phyloP scores from a whole-genome alignment of 768 basidiomycete genomes.

The Mycena albidolilacea region DNA sequence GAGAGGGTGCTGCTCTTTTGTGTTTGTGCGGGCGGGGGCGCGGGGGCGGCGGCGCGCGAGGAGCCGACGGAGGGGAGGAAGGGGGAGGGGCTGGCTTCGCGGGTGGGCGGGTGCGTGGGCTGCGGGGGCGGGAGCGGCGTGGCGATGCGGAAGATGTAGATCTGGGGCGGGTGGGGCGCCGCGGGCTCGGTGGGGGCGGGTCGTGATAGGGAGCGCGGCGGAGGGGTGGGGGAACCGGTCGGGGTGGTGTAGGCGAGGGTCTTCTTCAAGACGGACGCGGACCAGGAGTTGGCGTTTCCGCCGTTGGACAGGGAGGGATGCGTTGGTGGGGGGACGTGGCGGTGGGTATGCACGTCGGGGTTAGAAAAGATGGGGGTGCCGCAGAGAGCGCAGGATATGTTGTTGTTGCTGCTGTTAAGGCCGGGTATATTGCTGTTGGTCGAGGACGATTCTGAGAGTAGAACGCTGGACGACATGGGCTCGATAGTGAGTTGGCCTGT shows the following conservation, averaged over 20 bases:
- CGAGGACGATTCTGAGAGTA: constrained; percentile 69
- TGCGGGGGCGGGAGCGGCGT: constrained; percentile 51
- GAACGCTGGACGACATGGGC: constrained; percentile 75
- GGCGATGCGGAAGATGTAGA: constrained; percentile 80
- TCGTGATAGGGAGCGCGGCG: constrained; percentile 45
- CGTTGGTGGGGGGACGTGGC: constrained; percentile 48
- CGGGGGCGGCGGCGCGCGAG: constrained; percentile 42
- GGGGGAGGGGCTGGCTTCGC: constrained; percentile 46
- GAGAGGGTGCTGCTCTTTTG: constrained; percentile 50
- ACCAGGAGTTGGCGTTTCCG: constrained; percentile 60
- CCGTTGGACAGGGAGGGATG: constrained; percentile 52
- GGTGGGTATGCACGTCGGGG: constrained; percentile 45
- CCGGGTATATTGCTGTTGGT: constrained; percentile 62
- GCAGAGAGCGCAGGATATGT: constrained; percentile 86
- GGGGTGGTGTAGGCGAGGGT: constrained; percentile 47
- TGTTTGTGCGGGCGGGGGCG: constrained; percentile 39
- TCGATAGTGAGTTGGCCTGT: constrained; percentile 91
- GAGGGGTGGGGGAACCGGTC: constrained; percentile 51
- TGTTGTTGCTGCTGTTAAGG: constrained; percentile 58
- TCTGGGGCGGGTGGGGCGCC: constrained; percentile 57
- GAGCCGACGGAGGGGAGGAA: constrained; percentile 44
- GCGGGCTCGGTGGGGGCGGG: constrained; percentile 26
- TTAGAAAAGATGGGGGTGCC: constrained; percentile 70
- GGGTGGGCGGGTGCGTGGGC: constrained; percentile 38
- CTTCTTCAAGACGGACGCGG: constrained; percentile 74